Evolutionary conservation across 163 green algal genomes (phyloP).

Genomic region (Scenedesmus sp.): DNA sequence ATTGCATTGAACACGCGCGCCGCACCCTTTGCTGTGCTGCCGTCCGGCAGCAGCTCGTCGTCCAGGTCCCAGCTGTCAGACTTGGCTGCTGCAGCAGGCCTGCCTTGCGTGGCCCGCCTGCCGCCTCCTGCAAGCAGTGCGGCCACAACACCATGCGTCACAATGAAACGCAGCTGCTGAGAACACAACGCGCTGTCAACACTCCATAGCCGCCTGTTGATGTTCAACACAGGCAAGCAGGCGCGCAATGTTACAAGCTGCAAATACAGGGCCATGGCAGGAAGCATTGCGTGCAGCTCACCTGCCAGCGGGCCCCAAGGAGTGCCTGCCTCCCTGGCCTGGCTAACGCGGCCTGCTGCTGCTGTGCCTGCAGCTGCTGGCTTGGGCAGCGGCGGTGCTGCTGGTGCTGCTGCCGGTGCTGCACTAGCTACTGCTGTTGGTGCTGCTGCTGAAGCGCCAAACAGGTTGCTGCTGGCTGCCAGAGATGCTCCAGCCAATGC

Average conservation of each 20-base stretch:
- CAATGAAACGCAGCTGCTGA: background rate
- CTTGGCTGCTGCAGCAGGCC: background rate
- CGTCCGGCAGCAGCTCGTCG: conserved; percentile 38
- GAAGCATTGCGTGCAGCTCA: background rate
- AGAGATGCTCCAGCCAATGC: background rate
- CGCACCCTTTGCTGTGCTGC: conserved; percentile 23
- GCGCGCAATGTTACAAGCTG: too few relatives aligned
- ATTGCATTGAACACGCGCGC: background rate
- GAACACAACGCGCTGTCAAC: background rate
- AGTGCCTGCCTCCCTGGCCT: background rate
- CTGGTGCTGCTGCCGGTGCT: background rate
- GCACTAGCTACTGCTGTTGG: background rate
- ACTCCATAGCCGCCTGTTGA: background rate
- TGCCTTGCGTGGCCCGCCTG: background rate
- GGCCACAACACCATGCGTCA: background rate
- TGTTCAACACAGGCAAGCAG: too few relatives aligned
- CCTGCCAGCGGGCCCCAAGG: background rate
- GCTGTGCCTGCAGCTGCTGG: conserved; percentile 6
- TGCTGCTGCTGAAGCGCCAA: background rate
- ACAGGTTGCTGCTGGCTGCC: background rate
- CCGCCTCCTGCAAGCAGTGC: background rate
- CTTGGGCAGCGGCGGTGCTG: background rate
- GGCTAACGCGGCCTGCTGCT: conserved; percentile 26
- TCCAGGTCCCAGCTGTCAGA: conserved; percentile 46
- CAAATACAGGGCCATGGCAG: background rate